Conservation (phyloP, 306 rosid genomes). For the Hylodesmum podocarpum region DNA sequence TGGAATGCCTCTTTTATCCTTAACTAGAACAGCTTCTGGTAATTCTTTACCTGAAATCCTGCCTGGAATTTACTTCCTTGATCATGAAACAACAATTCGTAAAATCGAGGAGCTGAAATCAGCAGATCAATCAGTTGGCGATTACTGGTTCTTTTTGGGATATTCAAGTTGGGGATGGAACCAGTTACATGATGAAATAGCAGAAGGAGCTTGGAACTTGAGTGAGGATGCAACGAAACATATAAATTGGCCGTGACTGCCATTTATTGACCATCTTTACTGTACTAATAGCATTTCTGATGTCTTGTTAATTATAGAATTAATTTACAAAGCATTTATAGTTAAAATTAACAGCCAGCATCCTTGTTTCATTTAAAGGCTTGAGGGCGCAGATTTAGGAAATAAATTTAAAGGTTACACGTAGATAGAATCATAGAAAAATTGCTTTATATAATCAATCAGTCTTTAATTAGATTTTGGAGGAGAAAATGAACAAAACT, state of each 20-base stretch:
- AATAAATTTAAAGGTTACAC: too few species aligned
- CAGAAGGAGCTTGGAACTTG: conserved; percentile 68
- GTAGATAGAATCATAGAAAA: too few species aligned
- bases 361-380: neutral
- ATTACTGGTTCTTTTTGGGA: conserved; percentile 88
- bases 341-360: neutral
- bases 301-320: conserved; percentile 10
- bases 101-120: conserved; percentile 54
- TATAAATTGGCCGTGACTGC: conserved; percentile 66
- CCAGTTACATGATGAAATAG: conserved; percentile 74
- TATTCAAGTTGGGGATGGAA: conserved; percentile 90
- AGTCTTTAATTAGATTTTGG: too few species aligned
- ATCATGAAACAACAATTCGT: conserved; percentile 47
- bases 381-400: neutral
- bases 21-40: conserved; percentile 45
- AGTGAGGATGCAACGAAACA: conserved; percentile 48
- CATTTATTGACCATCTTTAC: neutral
- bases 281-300: conserved; percentile 16
- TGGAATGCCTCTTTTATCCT: conserved; percentile 63
- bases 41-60: conserved; percentile 58
- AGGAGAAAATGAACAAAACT: neutral
- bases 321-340: conserved; percentile 10
- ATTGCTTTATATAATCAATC: too few species aligned
- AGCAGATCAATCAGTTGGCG: conserved; percentile 43
- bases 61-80: conserved; percentile 70